Conservation (phyloP, 2,329 filamentous ascomycete genomes). For the Colletotrichum caudatum region DNA sequence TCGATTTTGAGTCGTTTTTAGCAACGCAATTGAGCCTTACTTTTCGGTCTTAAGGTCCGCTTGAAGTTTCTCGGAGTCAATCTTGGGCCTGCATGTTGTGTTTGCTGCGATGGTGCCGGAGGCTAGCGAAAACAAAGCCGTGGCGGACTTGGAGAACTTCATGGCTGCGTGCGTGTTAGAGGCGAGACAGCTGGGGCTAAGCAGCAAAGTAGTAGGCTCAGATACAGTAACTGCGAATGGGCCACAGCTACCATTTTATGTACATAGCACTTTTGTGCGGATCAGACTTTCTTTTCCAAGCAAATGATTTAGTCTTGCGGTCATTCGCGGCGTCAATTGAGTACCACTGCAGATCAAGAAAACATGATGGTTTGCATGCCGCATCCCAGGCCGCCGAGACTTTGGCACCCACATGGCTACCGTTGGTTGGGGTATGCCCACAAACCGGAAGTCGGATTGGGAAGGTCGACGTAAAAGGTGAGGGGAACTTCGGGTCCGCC, state of each 20-base stretch:
- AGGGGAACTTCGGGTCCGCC: conserved; percentile 36
- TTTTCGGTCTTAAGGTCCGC: conserved; percentile 41
- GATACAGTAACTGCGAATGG: too few relatives aligned
- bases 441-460: conserved; percentile 33
- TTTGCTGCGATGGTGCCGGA: conserved; percentile 18
- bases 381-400: conserved; percentile 33
- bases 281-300: too few relatives aligned
- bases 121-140: conserved; percentile 38
- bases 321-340: neutral
- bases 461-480: conserved; percentile 34
- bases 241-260: neutral
- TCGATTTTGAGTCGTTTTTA: too few relatives aligned
- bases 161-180: conserved; percentile 15
- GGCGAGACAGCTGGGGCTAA: neutral
- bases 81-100: conserved; percentile 39
- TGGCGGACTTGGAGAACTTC: conserved; percentile 36
- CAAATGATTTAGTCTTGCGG: neutral
- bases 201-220: too few relatives aligned
- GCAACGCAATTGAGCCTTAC: neutral
- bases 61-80: conserved; percentile 41
- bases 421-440: conserved; percentile 8
- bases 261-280: neutral
- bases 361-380: conserved; percentile 26
- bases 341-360: conserved; percentile 4
- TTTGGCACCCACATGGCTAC: conserved; percentile 27